Base-by-base conservation (phyloP, 108 stramenopile genomes). In the Pseudonitzschia pungens region DNA sequence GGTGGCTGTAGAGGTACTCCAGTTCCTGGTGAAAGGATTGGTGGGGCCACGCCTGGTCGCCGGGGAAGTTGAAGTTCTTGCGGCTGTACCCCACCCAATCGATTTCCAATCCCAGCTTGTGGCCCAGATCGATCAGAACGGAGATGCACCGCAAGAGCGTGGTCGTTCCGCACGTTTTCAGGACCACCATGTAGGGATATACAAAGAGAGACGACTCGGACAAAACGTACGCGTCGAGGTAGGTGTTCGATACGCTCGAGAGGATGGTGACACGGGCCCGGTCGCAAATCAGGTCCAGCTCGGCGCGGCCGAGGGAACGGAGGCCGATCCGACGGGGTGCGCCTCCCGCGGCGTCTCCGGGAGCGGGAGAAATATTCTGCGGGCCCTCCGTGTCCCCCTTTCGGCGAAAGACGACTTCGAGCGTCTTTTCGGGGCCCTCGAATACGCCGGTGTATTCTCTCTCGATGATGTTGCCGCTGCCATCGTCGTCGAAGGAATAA, bases 91-190 rank as follows among this genome's bases (percentile, higher is more conserved):
- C 98, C 50, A 99, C 82, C 99, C 99, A 99, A 75, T 98, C 97
- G 57, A 99, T 86, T 70, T 97, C 96, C 44, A 99, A 72, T 10
- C 96, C 97, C 28, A 97, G 82, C 33, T 80, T 75, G 31, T 84
- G 79, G 11, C 97, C 98, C 11, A 92, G 69, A 45, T 99, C 90
- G 79, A 99, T 88, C 52, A 99, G 81, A 20, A 82, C 77, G 31
- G 91, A 88, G 31, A 99, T 90, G 84, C 97, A 98, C 32, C 97
- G 96, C 29, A 99, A 86, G 31, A 99, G 91, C 15, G 99, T 99
- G 31, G 99, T 99, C 44, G 98, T 99, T 20, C 99, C 99, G 76
- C 99, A 99, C n/a, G 99, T 99, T 86, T 99, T 99, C 80, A 99
- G 83, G 20, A 99, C 92, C 22, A 99, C 59, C 92, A 99, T 97